Conservation (phyloP, 1,139 yeast species). For the Barnettozyma hawaiiensis region DNA sequence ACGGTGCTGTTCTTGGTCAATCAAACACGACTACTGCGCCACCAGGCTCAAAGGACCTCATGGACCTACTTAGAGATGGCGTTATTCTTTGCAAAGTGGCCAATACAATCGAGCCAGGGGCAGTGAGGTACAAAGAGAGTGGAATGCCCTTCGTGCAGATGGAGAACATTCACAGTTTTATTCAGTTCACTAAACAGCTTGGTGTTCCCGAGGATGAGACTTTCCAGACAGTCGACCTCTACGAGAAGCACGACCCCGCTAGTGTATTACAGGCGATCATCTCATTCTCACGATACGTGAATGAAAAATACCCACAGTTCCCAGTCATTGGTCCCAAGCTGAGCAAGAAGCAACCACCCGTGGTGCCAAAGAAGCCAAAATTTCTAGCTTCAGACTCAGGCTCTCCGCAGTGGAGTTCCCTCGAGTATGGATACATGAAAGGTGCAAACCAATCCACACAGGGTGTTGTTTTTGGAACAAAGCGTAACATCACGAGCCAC, state of each 20-base stretch:
- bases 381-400: conserved; percentile 27
- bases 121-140: conserved; percentile 53
- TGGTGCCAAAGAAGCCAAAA: conserved; percentile 34
- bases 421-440: conserved; percentile 53
- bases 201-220: conserved; percentile 83
- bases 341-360: conserved; percentile 34
- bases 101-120: conserved; percentile 29
- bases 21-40: conserved; percentile 21
- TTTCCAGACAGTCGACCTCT: conserved; percentile 78
- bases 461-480: conserved; percentile 45
- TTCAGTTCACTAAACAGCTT: conserved; percentile 50
- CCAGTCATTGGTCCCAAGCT: conserved; percentile 49
- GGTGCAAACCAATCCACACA: conserved; percentile 51
- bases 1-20: conserved; percentile 25
- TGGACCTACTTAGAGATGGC: conserved; percentile 61
- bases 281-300: conserved; percentile 62
- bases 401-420: conserved; percentile 46
- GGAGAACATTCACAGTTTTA: conserved; percentile 79
- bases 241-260: conserved; percentile 68
- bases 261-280: conserved; percentile 70
- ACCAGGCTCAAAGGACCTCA: conserved; percentile 32
- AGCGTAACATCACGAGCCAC: conserved; percentile 36
- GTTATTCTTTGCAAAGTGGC: conserved; percentile 48
- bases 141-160: conserved; percentile 45
- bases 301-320: conserved; percentile 38